Base-by-base conservation (phyloP, 176 grass and related monocot genomes). In the Alloteropsis semialata region DNA sequence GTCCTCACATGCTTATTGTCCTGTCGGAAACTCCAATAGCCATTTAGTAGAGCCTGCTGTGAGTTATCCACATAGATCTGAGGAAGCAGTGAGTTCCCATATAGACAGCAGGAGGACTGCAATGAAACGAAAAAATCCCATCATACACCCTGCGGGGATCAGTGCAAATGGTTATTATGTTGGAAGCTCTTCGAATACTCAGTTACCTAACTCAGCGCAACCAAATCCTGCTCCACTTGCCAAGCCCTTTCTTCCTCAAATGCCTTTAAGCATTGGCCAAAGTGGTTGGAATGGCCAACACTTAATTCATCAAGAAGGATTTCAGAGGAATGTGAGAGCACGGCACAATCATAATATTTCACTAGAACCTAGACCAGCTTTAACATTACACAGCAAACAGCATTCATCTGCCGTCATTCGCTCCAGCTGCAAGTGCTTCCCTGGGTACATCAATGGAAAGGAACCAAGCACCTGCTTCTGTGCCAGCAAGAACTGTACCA, bases 261-360 rank as follows among this genome's bases (percentile, higher is more conserved):
- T 86, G 46, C 53, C 75, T 68, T 24, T 81, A 49, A 88, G 61
- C 57, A 74, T 85, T 77, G 79, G 27, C 22, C 81, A 80, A 74
- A 87, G 44, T 36, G 45, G 63, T 28, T 82, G 81, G 81, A 51
- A 62, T 85, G 44, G 51, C 72, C 78, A 91, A 46, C 30, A 14
- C 39, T 65, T 74, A 58, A 51, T 27, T 72, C 58, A 73, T 56
- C 81, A 77, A 63, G 82, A 90, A 77, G 87, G 62, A 68, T 84
- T 36, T 74, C 82, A 88, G 82, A 95, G 93, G 79, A 95, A 92
- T 81, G 87, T 95, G 30, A 89, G 93, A 81, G 84, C 81, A 29
- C 90, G 90, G 3, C 48, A 76, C 45, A 69, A 46, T 56, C 10
- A 24, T 77, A 67, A 55, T 88, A 44, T 90, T 86, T 63, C 68